A percentile compares a stretch with the other conserved stretches of the same genome.
Evolutionary conservation across 2,329 filamentous ascomycete genomes (phyloP).

Genomic region (Orbilia oligospora): DNA sequence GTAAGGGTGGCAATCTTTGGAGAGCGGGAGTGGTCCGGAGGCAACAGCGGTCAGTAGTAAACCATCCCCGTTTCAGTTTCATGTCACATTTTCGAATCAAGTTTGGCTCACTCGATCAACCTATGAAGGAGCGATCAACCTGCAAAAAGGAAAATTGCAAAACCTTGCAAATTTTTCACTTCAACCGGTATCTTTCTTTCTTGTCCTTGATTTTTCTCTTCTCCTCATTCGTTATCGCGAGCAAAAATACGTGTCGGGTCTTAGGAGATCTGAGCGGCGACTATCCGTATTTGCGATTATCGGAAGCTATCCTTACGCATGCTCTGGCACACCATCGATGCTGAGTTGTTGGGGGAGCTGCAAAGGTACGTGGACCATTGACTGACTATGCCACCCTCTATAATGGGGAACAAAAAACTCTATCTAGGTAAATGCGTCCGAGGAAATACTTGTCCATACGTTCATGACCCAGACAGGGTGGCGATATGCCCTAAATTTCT

Average conservation of each 20-base stretch:
- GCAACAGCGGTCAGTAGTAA: conserved; percentile 71
- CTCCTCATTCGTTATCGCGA: conserved; percentile 67
- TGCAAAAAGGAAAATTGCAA: conserved; percentile 75
- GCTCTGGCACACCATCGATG: conserved; percentile 54
- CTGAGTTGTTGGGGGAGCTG: conserved; percentile 64
- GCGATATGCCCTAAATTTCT: conserved; percentile 91
- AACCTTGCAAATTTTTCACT: conserved; percentile 79
- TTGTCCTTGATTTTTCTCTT: conserved; percentile 61
- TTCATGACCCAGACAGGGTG: conserved; percentile 88
- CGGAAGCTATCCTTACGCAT: conserved; percentile 56
- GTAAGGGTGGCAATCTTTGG: conserved; percentile 88
- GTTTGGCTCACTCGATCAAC: conserved; percentile 50
- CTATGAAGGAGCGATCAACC: conserved; percentile 61
- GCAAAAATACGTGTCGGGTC: conserved; percentile 61
- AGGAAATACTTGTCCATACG: conserved; percentile 82
- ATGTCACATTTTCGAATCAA: conserved; percentile 51
- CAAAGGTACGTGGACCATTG: conserved; percentile 69
- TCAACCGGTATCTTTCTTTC: conserved; percentile 71
- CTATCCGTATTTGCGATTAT: conserved; percentile 59
- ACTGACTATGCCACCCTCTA: conserved; percentile 65
- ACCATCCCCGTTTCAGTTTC: conserved; percentile 26
- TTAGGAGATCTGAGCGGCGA: conserved; percentile 56
- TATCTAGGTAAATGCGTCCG: conserved; percentile 84
- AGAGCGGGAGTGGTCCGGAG: conserved; percentile 81
- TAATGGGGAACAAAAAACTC: conserved; percentile 46